Base-by-base conservation (phyloP, 2,329 filamentous ascomycete genomes). In the Alternaria rosae region DNA sequence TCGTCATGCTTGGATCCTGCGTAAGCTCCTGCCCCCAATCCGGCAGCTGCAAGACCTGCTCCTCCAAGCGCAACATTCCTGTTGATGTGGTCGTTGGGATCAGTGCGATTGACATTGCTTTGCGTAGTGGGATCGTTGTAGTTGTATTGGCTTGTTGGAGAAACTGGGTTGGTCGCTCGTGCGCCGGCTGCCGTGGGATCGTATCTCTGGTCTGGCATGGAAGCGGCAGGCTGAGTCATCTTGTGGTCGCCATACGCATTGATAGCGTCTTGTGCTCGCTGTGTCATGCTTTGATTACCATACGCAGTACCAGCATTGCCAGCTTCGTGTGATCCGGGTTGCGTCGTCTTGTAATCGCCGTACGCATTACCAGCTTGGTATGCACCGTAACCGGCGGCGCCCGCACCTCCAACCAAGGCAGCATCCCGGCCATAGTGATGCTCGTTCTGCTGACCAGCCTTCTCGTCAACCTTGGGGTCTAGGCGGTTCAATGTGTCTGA, bases 161-260 rank as follows among this genome's bases (percentile, higher is more conserved):
- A 65, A 6, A 71, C 57, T 4, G 70, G 65, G 25, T 63, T 74
- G 20, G 70, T 42, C 9, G 70, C 68, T 47, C 67, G 70, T 13
- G 75, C 73, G 17, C 68, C 64, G 23, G 64, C 15, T 45, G 65
- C 64, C 35, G 66, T 61, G 6, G 74, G 66, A 41, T 77, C 74
- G 38, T 76, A 78, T 32, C 73, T 72, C 57, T 77, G 75, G 5
- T 77, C 71, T 26, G 69, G 62, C 71, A 78, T 71, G 10, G 75
- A 66, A 11, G 75, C 71, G n/a, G 47, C 54, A 7, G 72, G 70
- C 43, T 76, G 74, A 7, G 76, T 78, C 65, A 65, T 71, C 25
- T 64, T 71, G 38, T 78, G 74, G 9, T 74, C 67, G 32, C 67
- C 70, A 43, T 79, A 77, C 3, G 62, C 51, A 28, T 78, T 64